Evolutionary conservation across 495 filamentous ascomycete genomes (phyloP).

Genomic region (Aspergillus indologenus): DNA sequence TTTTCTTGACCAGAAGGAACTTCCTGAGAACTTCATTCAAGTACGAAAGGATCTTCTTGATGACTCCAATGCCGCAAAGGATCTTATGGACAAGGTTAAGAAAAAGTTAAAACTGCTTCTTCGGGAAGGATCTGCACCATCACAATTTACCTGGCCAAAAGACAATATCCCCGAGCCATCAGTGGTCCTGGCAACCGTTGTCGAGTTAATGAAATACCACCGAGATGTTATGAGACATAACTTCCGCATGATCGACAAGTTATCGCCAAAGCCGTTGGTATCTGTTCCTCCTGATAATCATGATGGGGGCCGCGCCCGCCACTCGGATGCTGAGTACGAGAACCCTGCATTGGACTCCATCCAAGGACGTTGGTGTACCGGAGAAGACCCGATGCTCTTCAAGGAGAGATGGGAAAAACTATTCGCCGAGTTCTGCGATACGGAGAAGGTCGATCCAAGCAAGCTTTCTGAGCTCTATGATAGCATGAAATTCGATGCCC

Average conservation of each 20-base stretch:
- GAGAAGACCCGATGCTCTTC: conserved; percentile 92
- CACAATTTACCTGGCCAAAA: conserved; percentile 97
- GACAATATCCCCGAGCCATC: conserved; percentile 87
- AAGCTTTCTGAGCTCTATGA: conserved; percentile 98
- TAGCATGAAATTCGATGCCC: conserved; percentile 98
- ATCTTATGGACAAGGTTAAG: conserved; percentile 99
- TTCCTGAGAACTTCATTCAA: conserved; percentile 77
- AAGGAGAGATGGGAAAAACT: conserved; percentile 98
- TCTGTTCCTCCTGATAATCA: conserved; percentile 12
- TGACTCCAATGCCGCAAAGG: conserved; percentile 98
- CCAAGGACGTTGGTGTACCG: conserved; percentile 92
- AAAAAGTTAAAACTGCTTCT: conserved; percentile 94
- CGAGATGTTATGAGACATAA: conserved; percentile 91
- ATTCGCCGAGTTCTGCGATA: conserved; percentile 92
- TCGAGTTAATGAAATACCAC: conserved; percentile 97
- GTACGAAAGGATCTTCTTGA: conserved; percentile 93
- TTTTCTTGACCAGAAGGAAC: conserved; percentile 83
- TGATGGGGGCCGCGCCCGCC: conserved; percentile 10
- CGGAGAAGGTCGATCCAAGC: conserved; percentile 95
- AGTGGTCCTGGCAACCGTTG: conserved; percentile 84
- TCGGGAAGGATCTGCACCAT: conserved; percentile 82
- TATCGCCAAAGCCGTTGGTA: conserved; percentile 49
- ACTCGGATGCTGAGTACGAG: conserved; percentile 21
- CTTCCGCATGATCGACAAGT: conserved; percentile 69
- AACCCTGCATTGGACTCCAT: conserved; percentile 63